Base-by-base conservation (phyloP, 176 grass and related monocot species). In the Alloteropsis semialata region DNA sequence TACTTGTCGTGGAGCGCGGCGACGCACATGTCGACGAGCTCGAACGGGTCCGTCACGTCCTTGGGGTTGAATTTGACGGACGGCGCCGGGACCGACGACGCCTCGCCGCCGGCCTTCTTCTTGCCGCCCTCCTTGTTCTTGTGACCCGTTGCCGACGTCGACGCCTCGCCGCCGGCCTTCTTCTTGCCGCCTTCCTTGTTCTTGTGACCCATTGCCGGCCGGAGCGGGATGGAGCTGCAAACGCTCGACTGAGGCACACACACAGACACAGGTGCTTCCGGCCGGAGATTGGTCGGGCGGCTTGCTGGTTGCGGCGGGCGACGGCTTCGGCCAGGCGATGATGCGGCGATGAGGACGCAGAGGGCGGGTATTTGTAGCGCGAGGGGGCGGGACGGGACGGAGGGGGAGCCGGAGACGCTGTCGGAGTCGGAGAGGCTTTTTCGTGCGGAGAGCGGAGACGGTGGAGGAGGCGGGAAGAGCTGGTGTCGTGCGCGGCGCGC, bases 1-100 rank as follows among this genome's bases (percentile, higher is more conserved):
- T 10, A 24, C 70, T 46, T 81, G 38, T 75, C 61, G 70, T 75
- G 78, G 9, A 81, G 85, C 49, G 38, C 46, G 3, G 42, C 17
- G 58, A 81, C 13, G 69, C 78, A 81, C 21, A 24, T 66, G 49
- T 87, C 37, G 21, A 81, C 16, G 15, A 65, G 15, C 15, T 65
- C 45, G 13, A 16, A 1, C 1, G 25, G 19, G 14, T 71, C 53
- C 25, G 24, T 32, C 36, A 22, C 67, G 19, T 24, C 43, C 44
- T 34, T 34, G 29, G 61, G 61, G 77, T 66, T 24, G 60, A 79
- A 65, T 28, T 7, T 32, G 17, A 34, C 46, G 28, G 71, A 3
- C 29, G 48, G 4, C 10, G 29, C 30, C 9, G 44, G 9, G 4
- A 73, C 28, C 25, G 55, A 3, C 11, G 65, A 6, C 18, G 49